Conservation (phyloP, 2,329 filamentous ascomycete genomes). For the Truncatella angustata region DNA sequence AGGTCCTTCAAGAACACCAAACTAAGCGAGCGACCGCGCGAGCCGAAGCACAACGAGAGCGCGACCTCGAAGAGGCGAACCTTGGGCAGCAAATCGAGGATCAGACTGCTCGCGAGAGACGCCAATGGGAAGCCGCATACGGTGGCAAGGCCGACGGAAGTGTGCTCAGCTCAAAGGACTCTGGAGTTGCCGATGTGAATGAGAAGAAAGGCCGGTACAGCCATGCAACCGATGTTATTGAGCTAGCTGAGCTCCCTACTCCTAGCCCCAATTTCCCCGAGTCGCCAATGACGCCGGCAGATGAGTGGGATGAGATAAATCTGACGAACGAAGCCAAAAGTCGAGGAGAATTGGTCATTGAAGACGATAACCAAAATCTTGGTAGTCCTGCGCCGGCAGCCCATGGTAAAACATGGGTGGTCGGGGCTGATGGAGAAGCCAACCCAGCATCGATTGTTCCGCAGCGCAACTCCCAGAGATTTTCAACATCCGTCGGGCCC, state of each 20-base stretch:
- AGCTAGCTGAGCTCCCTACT: conserved; percentile 49
- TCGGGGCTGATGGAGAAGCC: conserved; percentile 29
- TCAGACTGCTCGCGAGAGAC: conserved; percentile 58
- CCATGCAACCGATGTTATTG: conserved; percentile 40
- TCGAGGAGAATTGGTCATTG: too few species aligned
- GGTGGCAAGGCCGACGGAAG: conserved; percentile 48
- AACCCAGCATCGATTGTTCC: conserved; percentile 25
- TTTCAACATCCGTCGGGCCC: conserved; percentile 43
- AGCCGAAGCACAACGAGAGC: conserved; percentile 43
- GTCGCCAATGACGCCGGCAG: conserved; percentile 21
- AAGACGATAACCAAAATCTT: conserved; percentile 28
- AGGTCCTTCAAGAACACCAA: conserved; percentile 65
- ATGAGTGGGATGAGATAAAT: conserved; percentile 32
- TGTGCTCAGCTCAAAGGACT: conserved; percentile 41
- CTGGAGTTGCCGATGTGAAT: conserved; percentile 48
- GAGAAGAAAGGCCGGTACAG: conserved; percentile 36
- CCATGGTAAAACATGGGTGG: conserved; percentile 32
- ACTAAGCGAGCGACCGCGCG: conserved; percentile 49
- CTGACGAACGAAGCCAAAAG: conserved; percentile 39
- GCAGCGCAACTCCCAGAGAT: conserved; percentile 22
- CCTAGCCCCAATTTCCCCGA: conserved; percentile 13
- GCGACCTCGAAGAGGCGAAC: conserved; percentile 61
- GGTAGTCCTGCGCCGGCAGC: conserved; percentile 18
- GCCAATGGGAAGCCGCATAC: conserved; percentile 76
- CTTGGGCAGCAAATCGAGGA: conserved; percentile 66